phyloP scores from a whole-genome alignment of 106 monocot species.

The Allium sativum region DNA sequence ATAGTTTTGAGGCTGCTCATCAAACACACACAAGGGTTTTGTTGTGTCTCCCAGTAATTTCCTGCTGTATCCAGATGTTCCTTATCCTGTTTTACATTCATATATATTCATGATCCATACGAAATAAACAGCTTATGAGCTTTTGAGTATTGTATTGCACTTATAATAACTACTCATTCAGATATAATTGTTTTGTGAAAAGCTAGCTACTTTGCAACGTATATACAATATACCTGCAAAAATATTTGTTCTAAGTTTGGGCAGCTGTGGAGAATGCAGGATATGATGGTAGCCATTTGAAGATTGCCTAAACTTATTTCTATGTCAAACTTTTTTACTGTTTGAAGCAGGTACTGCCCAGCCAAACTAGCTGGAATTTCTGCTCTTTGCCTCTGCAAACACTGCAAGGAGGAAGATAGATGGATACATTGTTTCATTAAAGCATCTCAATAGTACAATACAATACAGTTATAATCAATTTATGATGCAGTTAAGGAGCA shows the following conservation, averaged over 20 bases:
- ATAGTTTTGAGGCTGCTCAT: background rate
- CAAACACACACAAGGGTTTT: background rate
- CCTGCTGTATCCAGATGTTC: conserved; percentile 13
- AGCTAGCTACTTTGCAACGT: too few species aligned
- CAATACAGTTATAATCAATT: background rate
- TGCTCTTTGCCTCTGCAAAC: conserved; percentile 8
- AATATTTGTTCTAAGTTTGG: conserved; percentile 7
- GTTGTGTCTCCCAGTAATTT: background rate
- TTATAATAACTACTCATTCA: background rate
- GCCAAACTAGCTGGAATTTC: background rate
- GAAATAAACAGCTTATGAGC: background rate
- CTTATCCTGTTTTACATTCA: conserved; percentile 3
- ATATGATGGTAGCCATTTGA: conserved; percentile 5
- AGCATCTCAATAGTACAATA: background rate
- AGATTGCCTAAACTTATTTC: conserved; percentile 12
- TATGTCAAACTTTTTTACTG: background rate
- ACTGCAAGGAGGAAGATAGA: background rate
- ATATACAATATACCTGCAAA: background rate
- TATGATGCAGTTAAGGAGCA: background rate
- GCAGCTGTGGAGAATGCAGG: conserved; percentile 3
- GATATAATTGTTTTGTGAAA: background rate
- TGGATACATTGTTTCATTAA: background rate
- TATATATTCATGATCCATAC: background rate
- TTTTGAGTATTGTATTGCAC: background rate
- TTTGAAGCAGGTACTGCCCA: conserved; percentile 2